Conservation (phyloP, 441 rosid species). For the Brassica hybrid region DNA sequence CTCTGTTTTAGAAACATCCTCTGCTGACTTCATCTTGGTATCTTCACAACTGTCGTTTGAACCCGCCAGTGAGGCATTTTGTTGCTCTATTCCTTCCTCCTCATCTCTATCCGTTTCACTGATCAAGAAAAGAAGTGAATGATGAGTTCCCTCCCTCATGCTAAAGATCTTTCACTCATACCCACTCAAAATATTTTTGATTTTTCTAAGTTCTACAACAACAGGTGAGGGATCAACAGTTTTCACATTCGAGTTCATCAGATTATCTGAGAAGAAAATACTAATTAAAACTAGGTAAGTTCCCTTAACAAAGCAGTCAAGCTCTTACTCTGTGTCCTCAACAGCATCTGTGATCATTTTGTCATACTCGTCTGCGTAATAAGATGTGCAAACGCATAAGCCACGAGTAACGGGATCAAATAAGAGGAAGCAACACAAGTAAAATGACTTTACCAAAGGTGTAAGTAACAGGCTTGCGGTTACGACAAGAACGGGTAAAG, state of each 20-base stretch:
- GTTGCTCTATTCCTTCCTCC: constrained; percentile 26
- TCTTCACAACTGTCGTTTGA: constrained; percentile 36
- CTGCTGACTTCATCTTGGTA: constrained; percentile 34
- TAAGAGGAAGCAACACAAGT: constrained; percentile 14
- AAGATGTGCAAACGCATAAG: constrained; percentile 27
- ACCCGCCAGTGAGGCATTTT: constrained; percentile 17
- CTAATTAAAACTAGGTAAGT: constrained; percentile 13
- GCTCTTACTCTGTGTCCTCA: constrained; percentile 60
- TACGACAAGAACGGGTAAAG: constrained; percentile 68
- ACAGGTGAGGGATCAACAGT: constrained; percentile 21
- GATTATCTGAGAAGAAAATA: background rate
- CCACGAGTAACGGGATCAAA: background rate
- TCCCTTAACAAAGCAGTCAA: constrained; percentile 23
- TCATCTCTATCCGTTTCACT: constrained; percentile 21
- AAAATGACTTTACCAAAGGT: constrained; percentile 66
- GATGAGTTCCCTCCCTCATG: constrained; percentile 8
- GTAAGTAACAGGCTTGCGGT: constrained; percentile 60
- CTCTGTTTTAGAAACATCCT: background rate
- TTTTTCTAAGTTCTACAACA: too few relatives aligned
- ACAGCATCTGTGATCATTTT: constrained; percentile 75
- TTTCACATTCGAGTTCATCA: constrained; percentile 8
- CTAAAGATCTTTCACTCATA: too few relatives aligned
- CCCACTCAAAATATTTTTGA: too few relatives aligned
- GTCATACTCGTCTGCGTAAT: constrained; percentile 73
- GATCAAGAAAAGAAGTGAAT: background rate